phyloP scores from a whole-genome alignment of 441 rosid species.

The Viola pubescens region DNA sequence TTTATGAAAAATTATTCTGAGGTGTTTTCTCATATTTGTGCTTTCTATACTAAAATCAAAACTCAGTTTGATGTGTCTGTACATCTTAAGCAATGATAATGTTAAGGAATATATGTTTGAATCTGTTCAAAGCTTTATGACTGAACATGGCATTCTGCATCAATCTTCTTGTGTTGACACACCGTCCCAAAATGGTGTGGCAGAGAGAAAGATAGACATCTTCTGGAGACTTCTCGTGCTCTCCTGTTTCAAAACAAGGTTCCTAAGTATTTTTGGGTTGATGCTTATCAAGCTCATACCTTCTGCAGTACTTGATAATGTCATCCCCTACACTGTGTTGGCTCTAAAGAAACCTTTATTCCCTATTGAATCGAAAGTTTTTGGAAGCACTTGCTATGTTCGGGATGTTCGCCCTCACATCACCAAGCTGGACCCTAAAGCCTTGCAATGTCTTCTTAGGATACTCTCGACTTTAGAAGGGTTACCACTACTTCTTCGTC shows the following conservation, averaged over 20 bases:
- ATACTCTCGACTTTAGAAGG: not conserved
- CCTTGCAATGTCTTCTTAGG: not conserved
- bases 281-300: not conserved
- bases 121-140: too few species aligned
- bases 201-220: not conserved
- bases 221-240: not conserved
- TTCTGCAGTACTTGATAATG: not conserved
- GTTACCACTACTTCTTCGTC: not conserved
- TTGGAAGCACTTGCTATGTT: not conserved
- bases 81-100: too few species aligned
- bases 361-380: not conserved
- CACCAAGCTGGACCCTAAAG: not conserved
- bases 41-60: too few species aligned
- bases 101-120: too few species aligned
- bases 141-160: not conserved
- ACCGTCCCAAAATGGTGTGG: not conserved
- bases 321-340: not conserved
- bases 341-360: not conserved
- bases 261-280: not conserved
- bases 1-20: too few species aligned
- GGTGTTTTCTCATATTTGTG: too few species aligned
- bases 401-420: not conserved
- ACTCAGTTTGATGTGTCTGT: too few species aligned
- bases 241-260: not conserved
- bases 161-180: not conserved